Evolutionary conservation across 169 alveolate species (phyloP), one percentile per base, ranked within the genome.

Genomic region (Eimeria falciformis): DNA sequence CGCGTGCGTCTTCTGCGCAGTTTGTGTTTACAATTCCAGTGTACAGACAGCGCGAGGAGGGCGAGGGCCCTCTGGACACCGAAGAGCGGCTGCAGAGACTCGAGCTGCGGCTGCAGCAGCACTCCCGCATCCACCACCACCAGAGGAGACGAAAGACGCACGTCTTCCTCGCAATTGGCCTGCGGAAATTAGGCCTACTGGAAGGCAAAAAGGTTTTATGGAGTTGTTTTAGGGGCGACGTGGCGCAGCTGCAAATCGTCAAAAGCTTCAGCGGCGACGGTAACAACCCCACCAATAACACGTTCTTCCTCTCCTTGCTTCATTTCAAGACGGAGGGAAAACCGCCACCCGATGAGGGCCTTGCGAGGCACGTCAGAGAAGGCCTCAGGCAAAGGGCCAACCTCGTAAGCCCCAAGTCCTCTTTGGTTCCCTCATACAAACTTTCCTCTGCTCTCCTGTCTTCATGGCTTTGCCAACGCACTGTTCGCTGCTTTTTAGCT

Each of bases 191-290:
- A 11, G 91, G 91, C 46, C 73, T 55, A 45, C 62, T 83, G 40
- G 91, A 83, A 25, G 73, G 91, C 65, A 66, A 33, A 29, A 78
- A 56, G 40, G 91, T 83, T 29, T n/a, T 83, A 18, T 83, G 91
- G 91, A 62, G 68, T 25, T 83, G 91, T 47, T 33, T 58, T 25
- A 33, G 91, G 27, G 53, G 66, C 40, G 79, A 62, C 3, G 73
- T 83, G 29, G 56, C 40, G 5, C 81, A 83, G 55, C 58, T 83
- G 17, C 58, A 66, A 45, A 46, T 83, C 71, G 68, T 83, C n/a
- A 45, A 43, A 55, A 65, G 25, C 45, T 40, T 17, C 77, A 5
- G 29, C 91, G 33, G 53, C 46, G 66, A 21, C 46, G 18, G 37
- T 40, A 46, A 21, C 84, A 56, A 23, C 71, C 27, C 11, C 71